Evolutionary conservation across 1,139 yeast genomes (phyloP), one percentile per base, ranked within the genome.

Genomic region (Kurtzmaniella quercitrusa): DNA sequence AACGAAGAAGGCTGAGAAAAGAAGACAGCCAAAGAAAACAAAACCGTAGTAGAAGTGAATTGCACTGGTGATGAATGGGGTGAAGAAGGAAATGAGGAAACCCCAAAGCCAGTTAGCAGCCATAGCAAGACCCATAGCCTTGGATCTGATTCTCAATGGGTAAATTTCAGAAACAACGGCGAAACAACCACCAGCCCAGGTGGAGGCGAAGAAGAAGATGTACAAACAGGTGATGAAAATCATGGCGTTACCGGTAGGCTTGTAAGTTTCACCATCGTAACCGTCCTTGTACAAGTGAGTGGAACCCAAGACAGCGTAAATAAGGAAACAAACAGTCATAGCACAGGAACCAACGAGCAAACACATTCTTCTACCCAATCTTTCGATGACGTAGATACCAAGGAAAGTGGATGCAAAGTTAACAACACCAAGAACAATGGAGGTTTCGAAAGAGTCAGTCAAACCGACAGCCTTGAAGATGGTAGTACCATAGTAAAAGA

Each of bases 161-260:
- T 80, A 87, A 37, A 85, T 71, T 65, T 88, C 96, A 33, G 93
- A 83, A 43, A 83, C 78, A 53, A 85, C 81, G 44, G 84, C 84
- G 78, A 81, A 88, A 38, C 83, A 83, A 57, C 83, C 79, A 55
- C 95, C 93, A 48, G 91, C 95, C 95, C 95, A 87, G 6, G 95
- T 82, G 33, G 85, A 76, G 32, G 95, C 93, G 60, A 87, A 88
- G 71, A 79, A 82, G 76, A 84, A 84, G 50, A 88, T 85, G 68
- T 80, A 88, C 47, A 85, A 60, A 63, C 93, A 84, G 23, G 91
- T 80, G 53, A 88, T 77, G 55, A 85, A 82, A 60, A 88, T 84
- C 88, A 78, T 71, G 47, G 84, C 87, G 61, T 81, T 69, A 62
- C 93, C 93, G 42, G 84, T 80, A 47, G 83, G 56, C 26, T 51